Evolutionary conservation across 176 grass and related monocot species (phyloP), one percentile per base, ranked within the genome.

Genomic region (bread wheat (Triticum aestivum)): DNA sequence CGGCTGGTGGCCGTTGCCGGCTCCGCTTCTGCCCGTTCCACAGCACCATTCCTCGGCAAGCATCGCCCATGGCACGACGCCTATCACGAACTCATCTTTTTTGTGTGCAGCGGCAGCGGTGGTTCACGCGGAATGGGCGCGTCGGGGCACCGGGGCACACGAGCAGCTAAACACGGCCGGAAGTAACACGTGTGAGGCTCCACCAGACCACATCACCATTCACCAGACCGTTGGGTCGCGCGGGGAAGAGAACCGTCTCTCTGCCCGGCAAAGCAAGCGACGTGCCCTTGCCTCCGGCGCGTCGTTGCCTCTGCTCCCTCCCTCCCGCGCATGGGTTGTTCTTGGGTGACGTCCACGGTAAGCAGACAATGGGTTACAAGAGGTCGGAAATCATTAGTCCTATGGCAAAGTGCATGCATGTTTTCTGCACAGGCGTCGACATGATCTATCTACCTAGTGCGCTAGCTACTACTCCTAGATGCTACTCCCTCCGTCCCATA

Each of bases 301-400:
- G 24, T 24, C 23, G 24, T 29, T 65, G 24, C 24, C 62, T 65
- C 11, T 29, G 24, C 24, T 0, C 37, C 37, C 37, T 64, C 52
- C 6, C 52, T 56, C 26, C 26, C 26, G 5, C 15, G 52, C 17
- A 2, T 18, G 15, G 17, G 52, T 8, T 18, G 5, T 20, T 8
- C 63, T 51, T 90, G 63, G n/a, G 80, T 90, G 79, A 33, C 59
- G 70, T 81, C 65, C 69, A 85, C 69, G 83, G 69, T 67, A 49
- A 84, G 63, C 10, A 68, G 59, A 10, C 3, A 26, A 13, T 24
- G 24, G 24, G 18, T 20, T 54, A 17, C 47, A 51, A 51, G 47
- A 51, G 47, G 47, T 51, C 13, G 14, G 15, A 52, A 2, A 52
- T 52, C 49, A 52, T 52, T 8, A 58, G 15, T 18, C 6, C 18